Base-by-base conservation (phyloP, 1,284 basidiomycete species). In the Pholiota adiposa region DNA sequence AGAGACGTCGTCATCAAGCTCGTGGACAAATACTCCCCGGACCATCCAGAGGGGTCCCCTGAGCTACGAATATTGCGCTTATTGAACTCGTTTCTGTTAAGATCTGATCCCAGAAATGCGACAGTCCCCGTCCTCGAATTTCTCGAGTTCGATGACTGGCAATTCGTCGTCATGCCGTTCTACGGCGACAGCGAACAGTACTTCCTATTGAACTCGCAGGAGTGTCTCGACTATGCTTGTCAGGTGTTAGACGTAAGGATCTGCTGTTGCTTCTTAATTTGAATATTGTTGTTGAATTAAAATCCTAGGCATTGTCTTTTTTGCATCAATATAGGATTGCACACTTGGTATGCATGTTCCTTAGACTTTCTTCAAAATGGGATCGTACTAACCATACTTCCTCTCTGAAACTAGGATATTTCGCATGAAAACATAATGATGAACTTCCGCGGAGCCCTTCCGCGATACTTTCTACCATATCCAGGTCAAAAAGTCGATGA, bases 1-100 rank as follows among this genome's bases (percentile, higher is more conserved):
- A 40, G 61, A 50, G 58, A 64, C 34, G 63, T 64, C 4, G 58
- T 60, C 36, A 64, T 64, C 29, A 64, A 63, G 49, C 16, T 60
- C 9, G 29, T 64, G 21, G 33, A 48, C 46, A 48, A 48, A n/a
- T 29, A 48, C 23, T 48, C 46, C 16, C 25, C 60, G 21, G 55
- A 64, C 14, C 54, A 61, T 21, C 44, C 62, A 43, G 60, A 64
- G 21, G 58, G 54, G 11, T 34, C 54, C 29, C 34, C n/a, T n/a
- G 63, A 64, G 49, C 51, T 51, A 4, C 23, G 57, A 54, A 62
- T 64, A 14, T 34, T 64, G 4, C 48, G 56, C 6, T 16, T 53
- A 2, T 57, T 64, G 23, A 64, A 64, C 34, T 60, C 58, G 3
- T 53, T 53, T 38, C 54, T 41, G 3, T 23, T 62, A 7, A 50